phyloP scores from a whole-genome alignment of 1,284 basidiomycete genomes.

The Marasmius fiardii region DNA sequence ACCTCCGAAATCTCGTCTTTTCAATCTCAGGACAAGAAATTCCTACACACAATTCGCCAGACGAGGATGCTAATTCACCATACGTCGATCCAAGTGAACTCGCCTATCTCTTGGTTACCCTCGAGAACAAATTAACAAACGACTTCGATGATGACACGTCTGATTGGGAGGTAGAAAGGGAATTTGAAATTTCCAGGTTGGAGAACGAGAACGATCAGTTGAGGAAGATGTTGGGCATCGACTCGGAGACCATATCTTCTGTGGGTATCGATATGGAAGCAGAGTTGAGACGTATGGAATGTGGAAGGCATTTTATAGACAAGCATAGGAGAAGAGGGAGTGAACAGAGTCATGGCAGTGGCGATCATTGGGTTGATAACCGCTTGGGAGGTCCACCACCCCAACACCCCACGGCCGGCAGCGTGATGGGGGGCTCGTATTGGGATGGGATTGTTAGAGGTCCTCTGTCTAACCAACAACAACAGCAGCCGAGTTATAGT shows the following conservation, averaged over 20 bases:
- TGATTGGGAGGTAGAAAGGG: conserved; percentile 85
- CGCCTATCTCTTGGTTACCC: conserved; percentile 36
- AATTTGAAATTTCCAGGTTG: conserved; percentile 77
- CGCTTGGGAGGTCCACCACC: conserved; percentile 16
- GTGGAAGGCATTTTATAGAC: conserved; percentile 22
- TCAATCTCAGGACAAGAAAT: conserved; percentile 61
- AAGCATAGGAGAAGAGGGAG: conserved; percentile 21
- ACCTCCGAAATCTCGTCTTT: conserved; percentile 71
- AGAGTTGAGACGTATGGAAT: conserved; percentile 38
- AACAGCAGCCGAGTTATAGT: conserved; percentile 7
- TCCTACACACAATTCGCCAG: conserved; percentile 23
- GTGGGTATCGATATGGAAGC: conserved; percentile 48
- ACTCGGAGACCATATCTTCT: conserved; percentile 46
- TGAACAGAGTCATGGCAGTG: conserved; percentile 9
- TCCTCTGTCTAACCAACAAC: conserved; percentile 8
- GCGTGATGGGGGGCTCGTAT: no score
- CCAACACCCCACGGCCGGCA: no score
- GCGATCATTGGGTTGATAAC: conserved; percentile 11
- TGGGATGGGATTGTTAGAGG: conserved; percentile 11
- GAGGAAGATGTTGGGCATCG: conserved; percentile 71
- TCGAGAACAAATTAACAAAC: conserved; percentile 27
- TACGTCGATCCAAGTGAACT: conserved; percentile 37
- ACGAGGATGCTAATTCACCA: conserved; percentile 30
- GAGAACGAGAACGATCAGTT: conserved; percentile 80
- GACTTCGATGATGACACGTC: conserved; percentile 28